Evolutionary conservation across 352 stramenopile genomes (phyloP).

Genomic region (Globisporangium abappressorium): DNA sequence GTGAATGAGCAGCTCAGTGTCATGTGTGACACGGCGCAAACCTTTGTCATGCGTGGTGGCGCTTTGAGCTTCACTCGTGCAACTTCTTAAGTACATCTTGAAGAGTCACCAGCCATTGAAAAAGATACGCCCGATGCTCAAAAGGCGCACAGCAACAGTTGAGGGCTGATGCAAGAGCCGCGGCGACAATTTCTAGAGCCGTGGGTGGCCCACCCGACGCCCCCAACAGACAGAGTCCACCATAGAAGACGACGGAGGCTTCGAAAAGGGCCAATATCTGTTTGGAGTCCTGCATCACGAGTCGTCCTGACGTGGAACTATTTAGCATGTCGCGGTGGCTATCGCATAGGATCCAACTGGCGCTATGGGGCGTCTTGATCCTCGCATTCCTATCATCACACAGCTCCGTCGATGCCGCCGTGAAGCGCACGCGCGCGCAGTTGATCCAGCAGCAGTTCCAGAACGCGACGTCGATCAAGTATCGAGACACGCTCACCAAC

Average conservation of each 20-base stretch:
- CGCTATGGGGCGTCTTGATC: not conserved
- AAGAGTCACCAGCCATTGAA: not conserved
- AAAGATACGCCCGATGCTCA: not conserved
- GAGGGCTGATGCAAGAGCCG: not conserved
- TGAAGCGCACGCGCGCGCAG: conserved; percentile 17
- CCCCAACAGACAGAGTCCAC: too few relatives aligned
- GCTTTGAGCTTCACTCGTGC: not conserved
- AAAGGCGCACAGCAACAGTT: not conserved
- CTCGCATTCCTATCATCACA: not conserved
- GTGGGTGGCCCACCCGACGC: too few relatives aligned
- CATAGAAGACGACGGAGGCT: not conserved
- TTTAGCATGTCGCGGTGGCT: not conserved
- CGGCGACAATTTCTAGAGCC: not conserved
- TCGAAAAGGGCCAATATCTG: not conserved
- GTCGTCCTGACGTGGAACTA: not conserved
- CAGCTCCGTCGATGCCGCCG: not conserved
- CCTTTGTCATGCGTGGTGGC: not conserved
- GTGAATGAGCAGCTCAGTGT: too few relatives aligned
- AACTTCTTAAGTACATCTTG: not conserved
- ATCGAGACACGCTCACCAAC: conserved; percentile 50
- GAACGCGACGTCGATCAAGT: conserved; percentile 22
- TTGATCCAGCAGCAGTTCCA: conserved; percentile 12
- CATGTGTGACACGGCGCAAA: too few relatives aligned
- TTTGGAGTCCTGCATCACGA: not conserved
- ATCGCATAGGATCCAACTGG: not conserved